Evolutionary conservation across 805 yeast species (phyloP).

Genomic region (Ogataea minuta): DNA sequence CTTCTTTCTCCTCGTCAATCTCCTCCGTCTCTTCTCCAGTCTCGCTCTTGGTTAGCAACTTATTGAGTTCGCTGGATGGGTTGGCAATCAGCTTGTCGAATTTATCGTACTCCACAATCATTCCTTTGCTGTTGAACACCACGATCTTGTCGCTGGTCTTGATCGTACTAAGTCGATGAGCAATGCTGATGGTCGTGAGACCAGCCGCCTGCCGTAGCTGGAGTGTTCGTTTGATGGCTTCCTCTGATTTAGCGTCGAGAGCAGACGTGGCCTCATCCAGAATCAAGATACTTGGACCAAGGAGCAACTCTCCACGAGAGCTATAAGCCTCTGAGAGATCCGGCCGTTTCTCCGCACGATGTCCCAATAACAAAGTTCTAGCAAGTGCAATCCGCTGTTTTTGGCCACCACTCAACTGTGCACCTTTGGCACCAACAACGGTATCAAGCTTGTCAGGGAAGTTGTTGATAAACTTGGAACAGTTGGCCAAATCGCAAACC

Average conservation of each 20-base stretch:
- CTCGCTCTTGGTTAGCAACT: slow-evolving; percentile 36
- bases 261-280: slow-evolving; percentile 96
- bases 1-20: slow-evolving; percentile 9
- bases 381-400: slow-evolving; percentile 92
- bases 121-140: slow-evolving; percentile 68
- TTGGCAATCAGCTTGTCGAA: slow-evolving; percentile 51
- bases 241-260: slow-evolving; percentile 83
- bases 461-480: slow-evolving; percentile 60
- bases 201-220: slow-evolving; percentile 51
- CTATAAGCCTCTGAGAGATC: slow-evolving; percentile 19
- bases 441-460: slow-evolving; percentile 86
- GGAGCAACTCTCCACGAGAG: slow-evolving; percentile 24
- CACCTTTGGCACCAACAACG: slow-evolving; percentile 79
- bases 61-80: slow-evolving; percentile 44
- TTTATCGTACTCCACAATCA: slow-evolving; percentile 69
- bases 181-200: slow-evolving; percentile 81
- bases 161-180: slow-evolving; percentile 88
- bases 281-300: slow-evolving; percentile 72
- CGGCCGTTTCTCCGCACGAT: slow-evolving; percentile 18
- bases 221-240: slow-evolving; percentile 75
- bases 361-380: slow-evolving; percentile 65
- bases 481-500: slow-evolving; percentile 72
- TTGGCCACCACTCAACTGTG: slow-evolving; percentile 93
- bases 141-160: slow-evolving; percentile 76
- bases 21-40: slow-evolving; percentile 27